Percentiles rank a stretch among this genome's conserved stretches.
These are phyloP conservation scores for Paramecium bursaria DNA, from an alignment of 73 alveolate genomes.

Conservation along the genomic window DNA sequence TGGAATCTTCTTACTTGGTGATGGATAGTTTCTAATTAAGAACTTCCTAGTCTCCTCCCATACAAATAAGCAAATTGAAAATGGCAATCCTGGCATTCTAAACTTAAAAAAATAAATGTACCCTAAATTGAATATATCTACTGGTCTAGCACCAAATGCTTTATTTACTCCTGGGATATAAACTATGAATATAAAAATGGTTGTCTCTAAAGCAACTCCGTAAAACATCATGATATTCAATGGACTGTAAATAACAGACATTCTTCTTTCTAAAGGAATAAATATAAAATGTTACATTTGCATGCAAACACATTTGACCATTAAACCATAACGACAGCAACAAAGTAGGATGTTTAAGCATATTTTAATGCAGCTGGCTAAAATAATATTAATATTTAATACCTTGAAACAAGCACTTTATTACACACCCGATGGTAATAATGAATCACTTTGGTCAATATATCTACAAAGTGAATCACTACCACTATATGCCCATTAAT, in stretches of 20 bases:
- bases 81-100: conserved; percentile 69
- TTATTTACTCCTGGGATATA: conserved; percentile 68
- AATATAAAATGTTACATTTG: conserved; percentile 17
- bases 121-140: conserved; percentile 60
- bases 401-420: conserved; percentile 60
- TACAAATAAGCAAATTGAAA: conserved; percentile 59
- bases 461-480: conserved; percentile 54
- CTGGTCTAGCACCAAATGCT: conserved; percentile 70
- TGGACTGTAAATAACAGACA: conserved; percentile 33
- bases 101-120: not conserved
- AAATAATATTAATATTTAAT: no score
- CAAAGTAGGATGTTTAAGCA: conserved; percentile 58
- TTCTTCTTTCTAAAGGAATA: conserved; percentile 33
- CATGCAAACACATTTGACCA: conserved; percentile 62
- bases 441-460: conserved; percentile 20
- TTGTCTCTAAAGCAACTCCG: conserved; percentile 52
- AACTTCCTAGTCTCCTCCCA: conserved; percentile 70
- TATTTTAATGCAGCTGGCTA: conserved; percentile 65
- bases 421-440: not conserved
- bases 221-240: conserved; percentile 30
- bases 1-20: conserved; percentile 13
- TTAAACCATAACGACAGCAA: conserved; percentile 35
- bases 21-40: conserved; percentile 51
- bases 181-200: conserved; percentile 27
- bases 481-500: not conserved